Evolutionary conservation across 441 rosid species (phyloP).

Genomic region (Pelargonium myrrhifolium): DNA sequence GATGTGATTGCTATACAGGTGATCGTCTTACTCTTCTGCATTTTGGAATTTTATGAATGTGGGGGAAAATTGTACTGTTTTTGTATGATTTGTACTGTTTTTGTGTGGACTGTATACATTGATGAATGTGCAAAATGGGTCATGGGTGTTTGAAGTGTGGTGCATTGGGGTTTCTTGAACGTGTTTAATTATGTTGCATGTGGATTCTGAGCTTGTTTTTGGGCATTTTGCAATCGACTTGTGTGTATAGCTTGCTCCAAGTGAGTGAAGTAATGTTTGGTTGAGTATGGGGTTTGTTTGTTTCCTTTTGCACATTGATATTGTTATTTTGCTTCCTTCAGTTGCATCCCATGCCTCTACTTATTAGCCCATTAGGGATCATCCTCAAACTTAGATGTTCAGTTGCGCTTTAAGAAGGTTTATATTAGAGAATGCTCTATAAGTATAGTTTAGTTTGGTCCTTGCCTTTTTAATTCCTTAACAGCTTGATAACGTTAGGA

Average conservation of each 20-base stretch:
- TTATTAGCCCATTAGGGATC: background rate
- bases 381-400: background rate
- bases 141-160: background rate
- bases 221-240: no score
- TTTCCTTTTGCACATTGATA: background rate
- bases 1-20: slow-evolving; percentile 90
- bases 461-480: slow-evolving; percentile 11
- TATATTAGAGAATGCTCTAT: background rate
- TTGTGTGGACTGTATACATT: background rate
- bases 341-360: background rate
- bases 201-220: background rate
- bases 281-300: background rate
- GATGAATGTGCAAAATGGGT: slow-evolving; percentile 1
- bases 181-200: background rate
- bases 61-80: slow-evolving; percentile 6
- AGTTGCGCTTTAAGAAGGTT: background rate
- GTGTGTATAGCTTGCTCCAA: no score
- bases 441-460: background rate
- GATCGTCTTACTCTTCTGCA: slow-evolving; percentile 3
- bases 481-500: slow-evolving; percentile 48
- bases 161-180: slow-evolving; percentile 7
- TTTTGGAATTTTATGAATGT: background rate
- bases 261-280: slow-evolving; percentile 2
- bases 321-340: background rate
- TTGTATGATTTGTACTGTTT: slow-evolving; percentile 5